These are phyloP conservation scores for Lathyrus sativus DNA, from an alignment of 306 rosid genomes.

Conservation along the genomic window DNA sequence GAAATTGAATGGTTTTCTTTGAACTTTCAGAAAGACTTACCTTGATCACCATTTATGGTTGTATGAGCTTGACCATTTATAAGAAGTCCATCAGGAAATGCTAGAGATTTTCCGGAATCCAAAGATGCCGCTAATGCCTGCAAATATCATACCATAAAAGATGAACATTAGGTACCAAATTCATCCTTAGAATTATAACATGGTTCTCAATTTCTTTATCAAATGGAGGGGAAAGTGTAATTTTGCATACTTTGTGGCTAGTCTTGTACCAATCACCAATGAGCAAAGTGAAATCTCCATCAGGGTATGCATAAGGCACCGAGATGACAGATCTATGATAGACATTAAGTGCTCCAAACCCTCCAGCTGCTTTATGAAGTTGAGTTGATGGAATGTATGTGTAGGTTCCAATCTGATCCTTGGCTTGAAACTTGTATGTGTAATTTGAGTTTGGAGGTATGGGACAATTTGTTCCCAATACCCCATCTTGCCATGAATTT, in stretches of 20 bases:
- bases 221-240: background rate
- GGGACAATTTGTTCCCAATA: constrained; percentile 90
- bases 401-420: constrained; percentile 91
- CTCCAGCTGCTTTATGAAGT: constrained; percentile 91
- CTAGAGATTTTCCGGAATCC: constrained; percentile 86
- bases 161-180: constrained; percentile 11
- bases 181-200: background rate
- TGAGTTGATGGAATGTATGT: constrained; percentile 87
- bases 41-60: constrained; percentile 76
- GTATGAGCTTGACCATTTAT: constrained; percentile 74
- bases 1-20: background rate
- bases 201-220: background rate
- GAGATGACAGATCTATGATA: constrained; percentile 76
- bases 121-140: constrained; percentile 61
- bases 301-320: constrained; percentile 75
- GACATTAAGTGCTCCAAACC: constrained; percentile 81
- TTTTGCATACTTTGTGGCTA: constrained; percentile 63
- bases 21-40: constrained; percentile 41
- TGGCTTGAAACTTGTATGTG: constrained; percentile 85
- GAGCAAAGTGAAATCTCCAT: constrained; percentile 85
- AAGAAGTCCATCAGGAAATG: constrained; percentile 79
- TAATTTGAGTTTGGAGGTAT: constrained; percentile 83
- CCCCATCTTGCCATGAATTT: constrained; percentile 99
- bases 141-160: constrained; percentile 27
- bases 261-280: constrained; percentile 88